Percentiles rank a stretch among this genome's conserved stretches.
Evolutionary conservation across 2,329 filamentous ascomycete species (phyloP).

Genomic region (Nectriaceae sp.): DNA sequence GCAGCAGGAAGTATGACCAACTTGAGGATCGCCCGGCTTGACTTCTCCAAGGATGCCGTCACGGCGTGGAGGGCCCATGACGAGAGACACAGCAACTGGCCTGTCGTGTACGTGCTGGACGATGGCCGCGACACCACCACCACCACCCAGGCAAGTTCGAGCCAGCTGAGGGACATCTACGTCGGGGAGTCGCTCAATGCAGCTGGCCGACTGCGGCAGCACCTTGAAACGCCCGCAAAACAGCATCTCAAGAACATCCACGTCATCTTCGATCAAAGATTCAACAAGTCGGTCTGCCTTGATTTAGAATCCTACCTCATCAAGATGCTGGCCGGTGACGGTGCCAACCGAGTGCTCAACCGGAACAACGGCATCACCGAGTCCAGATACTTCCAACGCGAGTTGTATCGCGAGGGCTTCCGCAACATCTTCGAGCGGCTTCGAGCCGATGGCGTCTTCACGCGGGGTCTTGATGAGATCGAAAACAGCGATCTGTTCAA

Average conservation of each 20-base stretch:
- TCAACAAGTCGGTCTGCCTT: slow-evolving; percentile 5
- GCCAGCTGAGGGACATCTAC: slow-evolving; percentile 1
- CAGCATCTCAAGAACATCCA: slow-evolving; percentile 8
- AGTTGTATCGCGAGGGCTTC: too few species aligned
- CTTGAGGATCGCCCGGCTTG: slow-evolving; percentile 9
- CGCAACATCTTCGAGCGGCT: too few species aligned
- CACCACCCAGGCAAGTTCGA: not conserved
- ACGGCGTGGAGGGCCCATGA: slow-evolving; percentile 6
- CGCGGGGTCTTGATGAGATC: too few species aligned
- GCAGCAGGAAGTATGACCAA: slow-evolving; percentile 7
- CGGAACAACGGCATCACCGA: too few species aligned
- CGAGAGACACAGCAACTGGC: slow-evolving; percentile 5
- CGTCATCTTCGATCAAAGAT: slow-evolving; percentile 7
- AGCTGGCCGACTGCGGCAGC: slow-evolving; percentile 6
- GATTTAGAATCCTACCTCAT: slow-evolving; percentile 2
- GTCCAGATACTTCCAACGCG: too few species aligned
- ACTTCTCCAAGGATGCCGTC: slow-evolving; percentile 7
- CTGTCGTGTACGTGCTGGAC: slow-evolving; percentile 6
- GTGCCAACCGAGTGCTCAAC: too few species aligned
- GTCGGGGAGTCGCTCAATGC: too few species aligned
- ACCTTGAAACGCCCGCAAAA: slow-evolving; percentile 4
- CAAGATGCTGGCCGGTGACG: too few species aligned
- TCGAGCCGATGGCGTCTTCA: too few species aligned
- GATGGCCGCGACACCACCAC: slow-evolving; percentile 1
- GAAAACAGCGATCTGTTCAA: too few species aligned